Base-by-base conservation (phyloP, 495 filamentous ascomycete genomes). In the Penicillium nucicola region DNA sequence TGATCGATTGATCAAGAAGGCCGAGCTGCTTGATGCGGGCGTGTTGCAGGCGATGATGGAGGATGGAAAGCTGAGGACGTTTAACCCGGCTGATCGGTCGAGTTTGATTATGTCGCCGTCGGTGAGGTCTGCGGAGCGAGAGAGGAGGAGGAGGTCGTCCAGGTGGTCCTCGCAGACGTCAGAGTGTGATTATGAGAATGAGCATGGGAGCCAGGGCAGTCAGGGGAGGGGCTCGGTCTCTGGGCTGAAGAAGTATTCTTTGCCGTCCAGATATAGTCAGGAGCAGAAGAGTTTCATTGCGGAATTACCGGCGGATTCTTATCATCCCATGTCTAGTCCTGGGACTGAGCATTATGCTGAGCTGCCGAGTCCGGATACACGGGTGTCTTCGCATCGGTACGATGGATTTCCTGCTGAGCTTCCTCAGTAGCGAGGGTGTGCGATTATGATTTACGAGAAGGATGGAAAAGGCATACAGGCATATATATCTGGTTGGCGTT, bases 1-100 rank as follows among this genome's bases (percentile, higher is more conserved):
- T 1, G 81, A 84, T 18, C 68, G 83, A 5, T 67, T 92, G 15
- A 69, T 85, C 5, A 72, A 77, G 45, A 88, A 86, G 54, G 79
- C 84, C 0, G 69, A 75, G 52, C 45, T 68, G 10, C 50, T 68
- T 5, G 65, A 66, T 53, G 48, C 55, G 0, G 65, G 65, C 6
- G 55, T 60, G 9, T 49, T 68, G 48, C 52, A 65, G 52, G 64
- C 42, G 6, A 53, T 50, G 19, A 45, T 66, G 35, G 59, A 66
- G 38, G 62, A 61, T 45, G 65, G 65, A 2, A 64, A 49, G 23
- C 38, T 68, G 35, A 63, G 45, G 52, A 68, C 65, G 0, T 56
- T 48, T 18, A 68, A 68, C 42, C 65, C 65, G 5, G 59, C 59
- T 6, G 59, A 65, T 43, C 55, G 55, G 14, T 52, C 52, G 8